These are phyloP conservation scores for Globisporangium orthogonon DNA, from an alignment of 352 stramenopile species.

Conservation along the genomic window DNA sequence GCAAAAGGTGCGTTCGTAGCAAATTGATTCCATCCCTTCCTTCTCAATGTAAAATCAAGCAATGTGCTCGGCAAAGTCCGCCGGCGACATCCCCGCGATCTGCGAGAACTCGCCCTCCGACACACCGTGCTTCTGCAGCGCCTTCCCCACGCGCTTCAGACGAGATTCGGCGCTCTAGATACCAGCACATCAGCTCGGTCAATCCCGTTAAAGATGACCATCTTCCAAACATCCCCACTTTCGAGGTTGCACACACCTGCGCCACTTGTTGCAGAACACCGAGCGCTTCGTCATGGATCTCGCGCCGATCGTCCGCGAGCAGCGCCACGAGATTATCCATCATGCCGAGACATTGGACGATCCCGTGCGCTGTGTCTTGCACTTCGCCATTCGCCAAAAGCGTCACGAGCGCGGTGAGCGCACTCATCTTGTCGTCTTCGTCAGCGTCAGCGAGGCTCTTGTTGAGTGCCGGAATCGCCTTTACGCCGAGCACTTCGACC, in stretches of 20 bases:
- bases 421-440: constrained; percentile 36
- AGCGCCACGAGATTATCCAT: constrained; percentile 35
- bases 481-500: constrained; percentile 47
- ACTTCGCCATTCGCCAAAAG: constrained; percentile 17
- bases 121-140: constrained; percentile 20
- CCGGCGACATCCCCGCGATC: constrained; percentile 6
- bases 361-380: constrained; percentile 20
- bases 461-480: constrained; percentile 37
- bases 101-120: constrained; percentile 14
- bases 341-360: constrained; percentile 51
- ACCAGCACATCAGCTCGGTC: neutral
- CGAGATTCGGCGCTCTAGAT: constrained; percentile 12
- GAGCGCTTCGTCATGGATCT: constrained; percentile 16
- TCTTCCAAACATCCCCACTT: neutral
- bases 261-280: constrained; percentile 24
- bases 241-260: constrained; percentile 8
- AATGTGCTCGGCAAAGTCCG: constrained; percentile 1
- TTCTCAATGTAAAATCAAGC: neutral
- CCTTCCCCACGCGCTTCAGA: constrained; percentile 27
- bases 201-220: neutral
- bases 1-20: neutral
- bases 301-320: constrained; percentile 15
- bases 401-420: constrained; percentile 27
- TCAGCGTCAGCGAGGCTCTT: constrained; percentile 31
- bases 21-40: too few relatives aligned